phyloP scores from a whole-genome alignment of 495 filamentous ascomycete genomes.

The Chaetomium tenue region DNA sequence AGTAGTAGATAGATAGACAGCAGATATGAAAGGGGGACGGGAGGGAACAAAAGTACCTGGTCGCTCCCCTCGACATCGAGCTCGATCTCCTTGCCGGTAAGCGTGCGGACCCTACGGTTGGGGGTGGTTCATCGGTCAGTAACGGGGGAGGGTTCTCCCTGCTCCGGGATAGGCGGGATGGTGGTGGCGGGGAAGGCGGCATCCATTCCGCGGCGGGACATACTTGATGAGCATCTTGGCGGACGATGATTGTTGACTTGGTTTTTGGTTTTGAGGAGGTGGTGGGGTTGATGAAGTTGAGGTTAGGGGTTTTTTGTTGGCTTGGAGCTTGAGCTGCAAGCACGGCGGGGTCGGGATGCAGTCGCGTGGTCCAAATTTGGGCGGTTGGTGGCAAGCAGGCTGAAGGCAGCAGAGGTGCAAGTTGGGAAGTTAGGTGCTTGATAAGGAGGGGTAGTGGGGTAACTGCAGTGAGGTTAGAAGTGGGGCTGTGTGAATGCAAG shows the following conservation, averaged over 20 bases:
- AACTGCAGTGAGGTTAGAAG: not conserved
- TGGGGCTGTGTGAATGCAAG: not conserved
- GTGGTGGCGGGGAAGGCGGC: no score
- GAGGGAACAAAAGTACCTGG: slow-evolving; percentile 64
- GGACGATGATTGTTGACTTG: not conserved
- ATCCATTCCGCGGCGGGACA: not conserved
- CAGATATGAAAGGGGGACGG: not conserved
- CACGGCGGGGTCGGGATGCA: not conserved
- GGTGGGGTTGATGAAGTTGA: not conserved
- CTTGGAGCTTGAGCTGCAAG: no score
- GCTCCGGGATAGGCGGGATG: no score
- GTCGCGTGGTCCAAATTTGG: not conserved
- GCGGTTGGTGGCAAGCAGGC: not conserved
- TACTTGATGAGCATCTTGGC: slow-evolving; percentile 30
- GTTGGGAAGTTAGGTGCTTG: not conserved
- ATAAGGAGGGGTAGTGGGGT: slow-evolving; percentile 13
- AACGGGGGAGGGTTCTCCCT: no score
- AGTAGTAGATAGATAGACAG: no score
- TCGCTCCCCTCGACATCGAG: slow-evolving; percentile 90
- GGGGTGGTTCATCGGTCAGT: not conserved
- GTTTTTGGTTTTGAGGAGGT: not conserved
- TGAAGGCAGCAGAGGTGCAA: slow-evolving; percentile 12
- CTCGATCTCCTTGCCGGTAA: slow-evolving; percentile 98
- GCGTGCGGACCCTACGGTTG: slow-evolving; percentile 77
- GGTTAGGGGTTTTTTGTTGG: not conserved